Evolutionary conservation across 805 yeast species (phyloP).

Genomic region (Diddensiella caesifluorescens): DNA sequence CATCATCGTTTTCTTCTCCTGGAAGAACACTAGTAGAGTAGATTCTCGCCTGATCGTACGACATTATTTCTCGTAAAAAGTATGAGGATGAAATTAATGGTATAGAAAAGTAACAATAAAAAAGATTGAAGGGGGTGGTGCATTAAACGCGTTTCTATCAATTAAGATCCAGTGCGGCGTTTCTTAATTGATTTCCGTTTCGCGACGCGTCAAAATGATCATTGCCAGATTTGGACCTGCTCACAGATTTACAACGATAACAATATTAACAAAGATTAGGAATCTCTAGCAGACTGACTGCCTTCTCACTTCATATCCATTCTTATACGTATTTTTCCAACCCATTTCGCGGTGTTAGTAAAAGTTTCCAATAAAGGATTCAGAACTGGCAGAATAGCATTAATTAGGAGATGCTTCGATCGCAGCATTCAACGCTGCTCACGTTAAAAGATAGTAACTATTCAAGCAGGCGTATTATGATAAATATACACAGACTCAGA

Average conservation of each 20-base stretch:
- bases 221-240: too few species aligned
- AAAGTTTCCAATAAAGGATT: not conserved
- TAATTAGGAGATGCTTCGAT: not conserved
- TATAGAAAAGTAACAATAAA: not conserved
- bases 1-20: slow-evolving; percentile 67
- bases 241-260: too few species aligned
- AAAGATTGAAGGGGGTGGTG: too few species aligned
- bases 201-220: too few species aligned
- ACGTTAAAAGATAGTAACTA: too few species aligned
- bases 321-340: not conserved
- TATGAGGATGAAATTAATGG: not conserved
- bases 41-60: slow-evolving; percentile 35
- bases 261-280: too few species aligned
- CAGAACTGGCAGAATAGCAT: not conserved
- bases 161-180: not conserved
- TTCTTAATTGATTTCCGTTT: too few species aligned
- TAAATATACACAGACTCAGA: too few species aligned
- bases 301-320: not conserved
- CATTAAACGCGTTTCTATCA: not conserved
- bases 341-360: not conserved
- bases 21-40: slow-evolving; percentile 72
- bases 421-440: not conserved
- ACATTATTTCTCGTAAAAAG: slow-evolving; percentile 25
- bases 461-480: too few species aligned
- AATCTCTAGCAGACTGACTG: too few species aligned